A percentile compares a stretch with the other conserved stretches of the same genome.
These are phyloP conservation scores for Monosporascus cannonballus DNA, from an alignment of 2,329 filamentous ascomycete species.

Conservation along the genomic window DNA sequence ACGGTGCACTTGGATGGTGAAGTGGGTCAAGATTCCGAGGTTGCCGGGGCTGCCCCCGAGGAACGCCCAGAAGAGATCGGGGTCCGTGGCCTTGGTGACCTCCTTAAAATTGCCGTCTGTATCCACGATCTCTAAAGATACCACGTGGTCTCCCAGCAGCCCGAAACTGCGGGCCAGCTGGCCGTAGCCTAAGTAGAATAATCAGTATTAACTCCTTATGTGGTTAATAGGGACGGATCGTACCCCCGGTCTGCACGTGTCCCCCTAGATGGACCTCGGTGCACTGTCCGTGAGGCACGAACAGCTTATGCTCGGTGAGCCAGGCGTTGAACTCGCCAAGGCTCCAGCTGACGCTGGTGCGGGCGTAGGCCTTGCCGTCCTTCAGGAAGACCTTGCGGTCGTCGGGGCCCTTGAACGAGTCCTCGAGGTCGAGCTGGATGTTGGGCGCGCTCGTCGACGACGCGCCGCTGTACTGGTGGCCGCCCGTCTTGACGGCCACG, in stretches of 20 bases:
- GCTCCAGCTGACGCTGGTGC: conserved; percentile 34
- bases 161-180: conserved; percentile 44
- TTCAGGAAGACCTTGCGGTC: conserved; percentile 27
- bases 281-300: conserved; percentile 41
- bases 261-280: conserved; percentile 39
- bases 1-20: conserved; percentile 40
- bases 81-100: conserved; percentile 40
- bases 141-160: conserved; percentile 47
- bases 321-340: conserved; percentile 37
- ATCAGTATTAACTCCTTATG: background rate
- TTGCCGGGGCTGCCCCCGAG: conserved; percentile 53
- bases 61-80: conserved; percentile 54
- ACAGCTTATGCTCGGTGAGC: conserved; percentile 32
- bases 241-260: conserved; percentile 41
- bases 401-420: conserved; percentile 28
- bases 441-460: conserved; percentile 37
- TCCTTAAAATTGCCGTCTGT: conserved; percentile 38
- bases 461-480: conserved; percentile 44
- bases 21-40: conserved; percentile 49
- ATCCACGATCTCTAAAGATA: conserved; percentile 41
- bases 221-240: background rate
- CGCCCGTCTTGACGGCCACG: conserved; percentile 40
- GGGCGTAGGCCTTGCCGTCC: conserved; percentile 29
- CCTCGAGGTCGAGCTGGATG: conserved; percentile 39
- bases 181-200: conserved; percentile 28